These are phyloP conservation scores for Calonectria pseudoturangicola DNA, from an alignment of 2,329 filamentous ascomycete genomes.

Conservation along the genomic window DNA sequence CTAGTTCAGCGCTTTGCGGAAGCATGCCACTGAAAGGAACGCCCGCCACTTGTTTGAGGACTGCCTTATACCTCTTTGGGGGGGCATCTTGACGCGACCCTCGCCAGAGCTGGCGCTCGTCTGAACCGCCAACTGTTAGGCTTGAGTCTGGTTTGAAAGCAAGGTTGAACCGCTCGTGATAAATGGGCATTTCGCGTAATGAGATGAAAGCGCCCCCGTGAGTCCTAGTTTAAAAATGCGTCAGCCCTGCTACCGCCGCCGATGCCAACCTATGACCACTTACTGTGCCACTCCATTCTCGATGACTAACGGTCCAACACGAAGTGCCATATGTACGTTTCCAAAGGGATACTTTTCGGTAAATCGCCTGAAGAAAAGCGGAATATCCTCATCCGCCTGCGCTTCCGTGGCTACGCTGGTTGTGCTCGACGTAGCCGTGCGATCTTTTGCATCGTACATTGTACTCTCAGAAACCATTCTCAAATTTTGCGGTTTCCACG, in stretches of 20 bases:
- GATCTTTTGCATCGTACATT: conserved; percentile 9
- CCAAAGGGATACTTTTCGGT: conserved; percentile 59
- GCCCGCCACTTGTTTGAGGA: conserved; percentile 2
- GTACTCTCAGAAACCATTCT: conserved; percentile 11
- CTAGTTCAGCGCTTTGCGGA: not conserved
- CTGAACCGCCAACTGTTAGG: conserved; percentile 1
- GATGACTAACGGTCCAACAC: conserved; percentile 62
- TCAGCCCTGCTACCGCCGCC: not conserved
- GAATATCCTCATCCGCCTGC: conserved; percentile 11
- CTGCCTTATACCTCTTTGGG: conserved; percentile 14
- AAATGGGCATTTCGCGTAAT: not conserved
- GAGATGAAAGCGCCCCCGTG: conserved; percentile 9
- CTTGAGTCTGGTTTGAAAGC: not conserved
- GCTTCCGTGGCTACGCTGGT: conserved; percentile 13
- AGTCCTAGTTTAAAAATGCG: not conserved
- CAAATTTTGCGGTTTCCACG: conserved; percentile 15
- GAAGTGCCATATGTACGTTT: conserved; percentile 64
- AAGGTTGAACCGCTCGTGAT: conserved; percentile 12
- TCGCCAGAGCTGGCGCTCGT: conserved; percentile 5
- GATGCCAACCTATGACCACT: not conserved
- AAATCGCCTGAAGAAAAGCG: conserved; percentile 8
- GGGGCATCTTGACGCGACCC: not conserved
- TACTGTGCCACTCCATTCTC: conserved; percentile 47
- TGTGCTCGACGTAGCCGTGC: conserved; percentile 10
- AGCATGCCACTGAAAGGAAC: conserved; percentile 10